Evolutionary conservation across 1,284 basidiomycete genomes (phyloP).

Genomic region (Austropuccinia psidii): DNA sequence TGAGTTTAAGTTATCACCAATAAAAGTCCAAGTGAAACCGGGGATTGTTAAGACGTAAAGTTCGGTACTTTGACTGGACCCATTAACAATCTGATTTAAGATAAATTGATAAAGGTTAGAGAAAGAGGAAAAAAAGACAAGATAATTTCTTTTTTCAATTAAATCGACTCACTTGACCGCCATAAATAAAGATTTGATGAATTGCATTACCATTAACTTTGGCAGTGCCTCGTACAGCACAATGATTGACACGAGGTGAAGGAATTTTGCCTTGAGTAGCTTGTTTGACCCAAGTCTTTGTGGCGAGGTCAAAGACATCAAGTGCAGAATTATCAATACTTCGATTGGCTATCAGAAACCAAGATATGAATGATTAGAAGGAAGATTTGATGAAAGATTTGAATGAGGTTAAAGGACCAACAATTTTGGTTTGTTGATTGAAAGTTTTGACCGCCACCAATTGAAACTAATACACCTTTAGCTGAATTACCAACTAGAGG

Average conservation of each 20-base stretch:
- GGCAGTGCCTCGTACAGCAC: conserved; percentile 41
- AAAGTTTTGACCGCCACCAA: conserved; percentile 42
- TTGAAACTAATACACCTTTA: conserved; percentile 42
- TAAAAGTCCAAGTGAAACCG: conserved; percentile 41
- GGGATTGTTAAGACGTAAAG: conserved; percentile 42
- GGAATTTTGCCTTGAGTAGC: conserved; percentile 39
- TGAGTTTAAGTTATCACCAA: conserved; percentile 39
- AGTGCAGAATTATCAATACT: conserved; percentile 41
- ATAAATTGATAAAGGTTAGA: neutral
- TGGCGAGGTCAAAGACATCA: conserved; percentile 43
- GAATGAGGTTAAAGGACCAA: neutral
- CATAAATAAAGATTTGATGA: conserved; percentile 42
- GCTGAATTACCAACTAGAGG: conserved; percentile 39
- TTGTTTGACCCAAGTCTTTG: conserved; percentile 42
- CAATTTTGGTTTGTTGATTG: conserved; percentile 24
- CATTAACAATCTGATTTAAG: conserved; percentile 39
- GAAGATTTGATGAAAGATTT: neutral
- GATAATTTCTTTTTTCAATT: neutral
- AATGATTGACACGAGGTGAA: conserved; percentile 42
- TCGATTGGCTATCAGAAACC: conserved; percentile 19
- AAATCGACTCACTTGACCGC: conserved; percentile 38
- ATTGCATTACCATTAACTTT: conserved; percentile 41
- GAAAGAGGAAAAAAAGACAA: neutral
- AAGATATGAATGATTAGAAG: neutral
- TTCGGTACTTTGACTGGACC: conserved; percentile 40